phyloP scores from a whole-genome alignment of 2,329 filamentous ascomycete species.

The Hortaea werneckii region DNA sequence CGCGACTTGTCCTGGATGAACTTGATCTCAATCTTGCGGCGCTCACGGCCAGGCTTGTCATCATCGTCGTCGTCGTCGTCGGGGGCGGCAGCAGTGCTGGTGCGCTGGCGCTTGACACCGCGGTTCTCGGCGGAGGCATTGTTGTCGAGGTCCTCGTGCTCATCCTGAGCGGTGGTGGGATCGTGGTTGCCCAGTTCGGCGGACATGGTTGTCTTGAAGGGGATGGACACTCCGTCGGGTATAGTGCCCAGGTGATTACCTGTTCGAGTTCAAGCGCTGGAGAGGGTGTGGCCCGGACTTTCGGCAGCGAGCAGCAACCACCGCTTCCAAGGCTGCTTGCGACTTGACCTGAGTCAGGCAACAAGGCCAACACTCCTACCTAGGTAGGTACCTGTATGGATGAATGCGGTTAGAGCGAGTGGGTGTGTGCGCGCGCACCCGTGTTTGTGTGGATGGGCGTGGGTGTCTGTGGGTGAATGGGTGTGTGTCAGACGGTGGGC shows the following conservation, averaged over 20 bases:
- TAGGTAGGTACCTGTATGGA: neutral
- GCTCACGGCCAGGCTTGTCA: conserved; percentile 93
- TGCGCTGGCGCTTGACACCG: conserved; percentile 81
- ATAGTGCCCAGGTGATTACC: neutral
- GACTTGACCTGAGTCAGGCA: neutral
- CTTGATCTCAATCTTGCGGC: conserved; percentile 99
- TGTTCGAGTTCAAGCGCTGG: neutral
- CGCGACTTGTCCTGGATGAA: conserved; percentile 99
- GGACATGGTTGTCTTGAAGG: conserved; percentile 7
- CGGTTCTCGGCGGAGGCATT: conserved; percentile 55
- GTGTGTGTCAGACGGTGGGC: no score
- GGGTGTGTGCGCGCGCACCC: neutral
- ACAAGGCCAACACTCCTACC: neutral
- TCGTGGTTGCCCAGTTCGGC: conserved; percentile 13
- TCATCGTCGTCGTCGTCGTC: conserved; percentile 97
- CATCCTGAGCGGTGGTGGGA: conserved; percentile 35
- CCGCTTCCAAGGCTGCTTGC: no score
- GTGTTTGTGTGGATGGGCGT: no score
- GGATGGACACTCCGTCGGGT: neutral
- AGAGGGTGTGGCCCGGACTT: neutral
- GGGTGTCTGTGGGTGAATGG: no score
- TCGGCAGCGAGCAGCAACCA: neutral
- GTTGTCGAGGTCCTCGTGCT: conserved; percentile 53
- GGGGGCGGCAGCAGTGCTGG: conserved; percentile 60
- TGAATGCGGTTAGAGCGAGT: neutral